These are phyloP conservation scores for Phytopythium vexans DNA, from an alignment of 352 stramenopile species.

Conservation along the genomic window DNA sequence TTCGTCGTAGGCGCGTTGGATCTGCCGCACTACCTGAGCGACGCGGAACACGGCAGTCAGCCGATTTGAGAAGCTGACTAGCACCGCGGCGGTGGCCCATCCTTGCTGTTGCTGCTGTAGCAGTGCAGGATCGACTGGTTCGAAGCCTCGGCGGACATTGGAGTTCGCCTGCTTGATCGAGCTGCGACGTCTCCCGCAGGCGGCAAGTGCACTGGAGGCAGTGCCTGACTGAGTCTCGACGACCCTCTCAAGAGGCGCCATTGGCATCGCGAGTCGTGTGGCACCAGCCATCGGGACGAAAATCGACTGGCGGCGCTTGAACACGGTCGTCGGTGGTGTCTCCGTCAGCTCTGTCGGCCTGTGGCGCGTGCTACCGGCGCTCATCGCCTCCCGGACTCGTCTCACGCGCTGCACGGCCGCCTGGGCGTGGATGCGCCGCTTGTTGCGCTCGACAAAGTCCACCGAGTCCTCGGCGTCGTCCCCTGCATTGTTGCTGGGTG, in stretches of 20 bases:
- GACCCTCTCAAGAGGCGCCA: too few species aligned
- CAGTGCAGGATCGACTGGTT: not conserved
- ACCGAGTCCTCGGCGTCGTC: slow-evolving; percentile 2
- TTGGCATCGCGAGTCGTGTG: too few species aligned
- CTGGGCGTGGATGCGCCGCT: slow-evolving; percentile 18
- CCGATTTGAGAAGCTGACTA: slow-evolving; percentile 38
- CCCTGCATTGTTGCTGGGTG: slow-evolving; percentile 6
- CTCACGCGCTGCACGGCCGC: slow-evolving; percentile 19
- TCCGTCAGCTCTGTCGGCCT: not conserved
- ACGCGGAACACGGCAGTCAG: slow-evolving; percentile 27
- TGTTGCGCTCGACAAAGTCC: slow-evolving; percentile 34
- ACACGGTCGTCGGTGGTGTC: not conserved
- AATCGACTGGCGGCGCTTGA: slow-evolving; percentile 33
- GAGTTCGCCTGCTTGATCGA: too few species aligned
- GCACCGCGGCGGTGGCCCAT: slow-evolving; percentile 34
- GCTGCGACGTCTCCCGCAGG: too few species aligned
- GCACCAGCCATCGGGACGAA: slow-evolving; percentile 20
- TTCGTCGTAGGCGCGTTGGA: slow-evolving; percentile 21
- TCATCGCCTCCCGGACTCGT: slow-evolving; percentile 3
- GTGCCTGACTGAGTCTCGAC: too few species aligned
- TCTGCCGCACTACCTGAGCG: slow-evolving; percentile 11
- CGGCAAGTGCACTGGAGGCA: too few species aligned
- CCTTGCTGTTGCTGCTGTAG: slow-evolving; percentile 12
- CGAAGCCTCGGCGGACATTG: not conserved
- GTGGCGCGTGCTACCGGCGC: not conserved